These are phyloP conservation scores for Ramichloridium luteum DNA, from an alignment of 2,329 filamentous ascomycete genomes.

Conservation along the genomic window DNA sequence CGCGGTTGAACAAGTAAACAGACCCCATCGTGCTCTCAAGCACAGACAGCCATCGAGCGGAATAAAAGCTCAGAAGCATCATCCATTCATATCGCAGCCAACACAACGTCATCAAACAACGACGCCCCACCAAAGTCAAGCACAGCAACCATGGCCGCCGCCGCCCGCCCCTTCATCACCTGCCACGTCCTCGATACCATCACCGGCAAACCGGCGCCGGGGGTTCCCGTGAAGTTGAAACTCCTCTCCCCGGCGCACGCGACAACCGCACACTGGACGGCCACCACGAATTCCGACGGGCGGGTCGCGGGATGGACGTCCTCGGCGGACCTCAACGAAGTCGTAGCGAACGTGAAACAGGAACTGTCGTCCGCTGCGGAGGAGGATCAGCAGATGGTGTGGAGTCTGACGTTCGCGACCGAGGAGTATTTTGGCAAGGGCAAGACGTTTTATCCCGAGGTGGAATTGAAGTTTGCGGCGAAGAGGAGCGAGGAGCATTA, in stretches of 20 bases:
- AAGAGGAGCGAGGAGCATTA: conserved; percentile 48
- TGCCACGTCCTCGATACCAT: conserved; percentile 79
- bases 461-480: conserved; percentile 43
- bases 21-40: no score
- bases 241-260: conserved; percentile 26
- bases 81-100: no score
- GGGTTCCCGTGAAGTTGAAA: conserved; percentile 55
- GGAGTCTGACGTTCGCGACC: conserved; percentile 62
- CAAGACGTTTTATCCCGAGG: conserved; percentile 46
- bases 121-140: no score
- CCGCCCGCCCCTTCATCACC: conserved; percentile 50
- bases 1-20: no score
- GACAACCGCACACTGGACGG: conserved; percentile 42
- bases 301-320: conserved; percentile 59
- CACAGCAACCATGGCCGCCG: conserved; percentile 8
- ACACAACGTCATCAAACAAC: no score
- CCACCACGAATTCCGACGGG: conserved; percentile 63
- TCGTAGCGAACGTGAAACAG: conserved; percentile 26
- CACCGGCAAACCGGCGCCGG: conserved; percentile 54
- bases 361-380: conserved; percentile 11
- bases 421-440: conserved; percentile 55
- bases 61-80: no score
- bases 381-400: conserved; percentile 39
- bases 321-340: conserved; percentile 23
- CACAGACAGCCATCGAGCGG: no score